Evolutionary conservation across 2,329 filamentous ascomycete genomes (phyloP).

Genomic region (Herpotrichia juniperi): DNA sequence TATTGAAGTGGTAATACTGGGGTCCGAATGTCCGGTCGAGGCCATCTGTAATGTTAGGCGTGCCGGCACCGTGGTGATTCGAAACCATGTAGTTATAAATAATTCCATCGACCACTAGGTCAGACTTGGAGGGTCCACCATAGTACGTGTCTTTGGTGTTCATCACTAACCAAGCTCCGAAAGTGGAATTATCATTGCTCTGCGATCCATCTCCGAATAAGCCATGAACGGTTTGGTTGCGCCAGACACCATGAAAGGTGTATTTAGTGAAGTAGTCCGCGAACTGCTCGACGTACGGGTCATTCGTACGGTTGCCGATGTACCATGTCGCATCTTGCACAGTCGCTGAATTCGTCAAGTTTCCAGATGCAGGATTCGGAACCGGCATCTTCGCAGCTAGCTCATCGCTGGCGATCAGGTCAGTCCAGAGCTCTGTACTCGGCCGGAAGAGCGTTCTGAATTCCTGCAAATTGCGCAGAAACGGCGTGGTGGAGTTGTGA

Average conservation of each 20-base stretch:
- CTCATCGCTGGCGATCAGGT: conserved; percentile 63
- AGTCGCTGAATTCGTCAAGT: conserved; percentile 49
- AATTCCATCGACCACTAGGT: conserved; percentile 68
- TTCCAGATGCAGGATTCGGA: neutral
- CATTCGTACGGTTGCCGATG: conserved; percentile 59
- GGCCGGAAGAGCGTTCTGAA: conserved; percentile 67
- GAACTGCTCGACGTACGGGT: conserved; percentile 62
- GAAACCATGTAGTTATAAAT: conserved; percentile 64
- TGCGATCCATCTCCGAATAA: conserved; percentile 59
- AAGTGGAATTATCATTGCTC: conserved; percentile 59
- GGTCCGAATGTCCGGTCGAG: conserved; percentile 71
- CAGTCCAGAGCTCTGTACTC: conserved; percentile 65
- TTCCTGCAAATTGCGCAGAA: conserved; percentile 65
- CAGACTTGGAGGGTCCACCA: conserved; percentile 66
- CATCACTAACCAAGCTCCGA: conserved; percentile 68
- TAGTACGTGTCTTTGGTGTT: conserved; percentile 69
- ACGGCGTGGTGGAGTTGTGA: conserved; percentile 62
- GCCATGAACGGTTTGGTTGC: conserved; percentile 64
- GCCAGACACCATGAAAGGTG: conserved; percentile 65
- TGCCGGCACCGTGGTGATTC: conserved; percentile 68
- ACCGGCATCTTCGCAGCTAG: conserved; percentile 61
- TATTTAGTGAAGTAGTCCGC: conserved; percentile 72
- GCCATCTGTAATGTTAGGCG: conserved; percentile 68
- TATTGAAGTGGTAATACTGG: conserved; percentile 69
- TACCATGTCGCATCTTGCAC: conserved; percentile 72